These are phyloP conservation scores for Amanita phalloides DNA, from an alignment of 768 basidiomycete species.

Conservation along the genomic window DNA sequence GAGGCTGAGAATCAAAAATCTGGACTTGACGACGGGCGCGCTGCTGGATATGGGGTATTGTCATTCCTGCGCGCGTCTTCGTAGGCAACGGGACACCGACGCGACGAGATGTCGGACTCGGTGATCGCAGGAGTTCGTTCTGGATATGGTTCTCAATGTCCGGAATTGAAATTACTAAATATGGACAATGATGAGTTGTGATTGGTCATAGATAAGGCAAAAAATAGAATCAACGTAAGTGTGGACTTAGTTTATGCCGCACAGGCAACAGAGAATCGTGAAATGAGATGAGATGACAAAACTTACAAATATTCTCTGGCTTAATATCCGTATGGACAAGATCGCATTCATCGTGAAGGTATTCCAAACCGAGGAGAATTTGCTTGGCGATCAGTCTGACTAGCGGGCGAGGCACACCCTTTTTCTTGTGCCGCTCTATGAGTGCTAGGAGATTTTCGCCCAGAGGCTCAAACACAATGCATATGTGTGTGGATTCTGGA, in stretches of 20 bases:
- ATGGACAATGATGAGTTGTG: slow-evolving; percentile 17
- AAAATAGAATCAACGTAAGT: slow-evolving; percentile 11
- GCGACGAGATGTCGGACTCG: slow-evolving; percentile 66
- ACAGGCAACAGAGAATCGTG: slow-evolving; percentile 4
- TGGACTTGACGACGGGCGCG: slow-evolving; percentile 56
- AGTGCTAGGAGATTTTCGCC: slow-evolving; percentile 71
- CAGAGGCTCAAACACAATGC: slow-evolving; percentile 85
- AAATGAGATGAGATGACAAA: slow-evolving; percentile 5
- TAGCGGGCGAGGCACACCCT: slow-evolving; percentile 70
- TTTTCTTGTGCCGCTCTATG: slow-evolving; percentile 70
- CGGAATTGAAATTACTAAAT: slow-evolving; percentile 73
- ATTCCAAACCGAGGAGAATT: slow-evolving; percentile 80
- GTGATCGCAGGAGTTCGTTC: slow-evolving; percentile 54
- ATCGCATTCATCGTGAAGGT: slow-evolving; percentile 87
- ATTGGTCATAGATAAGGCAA: slow-evolving; percentile 13
- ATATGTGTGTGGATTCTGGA: slow-evolving; percentile 68
- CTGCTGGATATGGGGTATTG: slow-evolving; percentile 45
- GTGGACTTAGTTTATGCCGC: neutral
- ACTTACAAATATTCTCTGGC: slow-evolving; percentile 90
- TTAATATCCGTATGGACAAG: slow-evolving; percentile 92
- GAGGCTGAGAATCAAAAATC: slow-evolving; percentile 75
- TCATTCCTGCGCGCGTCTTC: slow-evolving; percentile 49
- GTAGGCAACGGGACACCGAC: slow-evolving; percentile 71
- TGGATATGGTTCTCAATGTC: slow-evolving; percentile 67
- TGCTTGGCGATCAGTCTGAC: slow-evolving; percentile 85